phyloP scores from a whole-genome alignment of 257 asterid species.

The Nicotiana knightiana region DNA sequence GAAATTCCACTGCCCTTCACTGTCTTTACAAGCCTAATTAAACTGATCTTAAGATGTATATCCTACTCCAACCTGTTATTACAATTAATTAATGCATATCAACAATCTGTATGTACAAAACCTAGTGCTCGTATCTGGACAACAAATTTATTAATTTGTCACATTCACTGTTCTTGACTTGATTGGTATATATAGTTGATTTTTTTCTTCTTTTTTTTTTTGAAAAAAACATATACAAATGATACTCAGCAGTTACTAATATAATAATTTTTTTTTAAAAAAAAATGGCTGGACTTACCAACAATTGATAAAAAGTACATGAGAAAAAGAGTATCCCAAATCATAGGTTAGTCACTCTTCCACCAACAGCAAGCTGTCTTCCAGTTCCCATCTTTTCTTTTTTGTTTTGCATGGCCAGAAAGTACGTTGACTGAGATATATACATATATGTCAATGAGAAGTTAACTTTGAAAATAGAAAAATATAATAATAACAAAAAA shows the following conservation, averaged over 20 bases:
- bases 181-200: too few relatives aligned
- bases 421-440: background rate
- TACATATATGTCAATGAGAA: background rate
- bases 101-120: too few relatives aligned
- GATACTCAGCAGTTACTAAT: too few relatives aligned
- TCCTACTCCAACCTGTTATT: background rate
- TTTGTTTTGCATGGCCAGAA: background rate
- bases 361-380: constrained; percentile 7
- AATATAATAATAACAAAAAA: background rate
- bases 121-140: background rate
- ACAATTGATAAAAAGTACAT: background rate
- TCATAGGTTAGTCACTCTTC: constrained; percentile 11
- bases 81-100: too few relatives aligned
- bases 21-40: background rate
- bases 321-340: background rate
- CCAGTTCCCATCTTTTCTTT: background rate
- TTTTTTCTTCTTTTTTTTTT: too few relatives aligned
- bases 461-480: background rate
- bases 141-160: too few relatives aligned
- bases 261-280: too few relatives aligned
- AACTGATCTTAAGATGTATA: background rate
- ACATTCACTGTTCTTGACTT: background rate
- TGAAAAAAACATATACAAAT: too few relatives aligned
- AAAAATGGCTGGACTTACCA: background rate
- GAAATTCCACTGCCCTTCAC: constrained; percentile 14